Evolutionary conservation across 129 eudicot genomes (phyloP), one percentile per base, ranked within the genome.

Genomic region (Tagetes erecta): DNA sequence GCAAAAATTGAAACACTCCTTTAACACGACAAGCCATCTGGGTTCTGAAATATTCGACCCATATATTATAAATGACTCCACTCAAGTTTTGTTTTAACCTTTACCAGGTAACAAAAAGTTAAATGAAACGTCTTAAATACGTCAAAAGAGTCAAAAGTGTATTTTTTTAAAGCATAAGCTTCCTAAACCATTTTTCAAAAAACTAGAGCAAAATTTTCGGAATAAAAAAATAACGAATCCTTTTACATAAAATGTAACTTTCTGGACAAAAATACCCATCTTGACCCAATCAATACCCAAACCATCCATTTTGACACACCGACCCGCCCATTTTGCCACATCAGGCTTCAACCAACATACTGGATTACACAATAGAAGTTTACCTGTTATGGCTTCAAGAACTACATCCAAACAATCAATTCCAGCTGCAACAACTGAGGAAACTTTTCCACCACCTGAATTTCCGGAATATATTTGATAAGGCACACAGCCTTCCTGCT

Each of bases 341-440:
- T 64, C 44, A 10, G 37, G 27, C 39, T 71, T 55, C 47, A 71
- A 71, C 52, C 66, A 55, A 38, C 65, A 8, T 51, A 52, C 8
- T 70, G 64, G 50, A 51, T 40, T 40, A 62, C 14, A 55, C 36
- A 53, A 66, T 56, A 53, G 9, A 60, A 35, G 37, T 56, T 78
- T 90, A 86, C 98, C 99, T 80, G 86, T 82, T 55, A 84, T 88
- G 75, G 77, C 88, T 79, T 91, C 99, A 65, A 94, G 89, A 79
- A 94, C 65, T 81, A 88, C 78, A 81, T 88, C 99, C 66, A 94
- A 82, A 80, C 91, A 85, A 79, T 88, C 93, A 86, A 94, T 71
- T 64, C 96, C 93, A 64, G 93, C 97, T 72, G 96, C 97, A 80
- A 91, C 96, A 78, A 75, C 38, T 10, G 84, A 76, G 34, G 99